Conservation (phyloP, 306 rosid genomes). For the Coriaria nepalensis region DNA sequence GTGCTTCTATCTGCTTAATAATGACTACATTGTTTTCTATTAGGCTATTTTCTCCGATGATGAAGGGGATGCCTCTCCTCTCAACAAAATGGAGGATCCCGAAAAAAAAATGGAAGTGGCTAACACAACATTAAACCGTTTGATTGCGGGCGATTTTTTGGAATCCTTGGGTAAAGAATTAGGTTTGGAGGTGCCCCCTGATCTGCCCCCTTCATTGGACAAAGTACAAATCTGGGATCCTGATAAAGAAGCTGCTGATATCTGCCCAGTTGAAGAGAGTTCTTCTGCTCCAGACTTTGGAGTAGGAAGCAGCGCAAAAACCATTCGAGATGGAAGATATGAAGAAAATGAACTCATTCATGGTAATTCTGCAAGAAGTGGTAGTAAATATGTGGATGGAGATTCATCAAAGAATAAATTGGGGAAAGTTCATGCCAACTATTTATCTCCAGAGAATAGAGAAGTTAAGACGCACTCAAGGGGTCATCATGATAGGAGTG, state of each 20-base stretch:
- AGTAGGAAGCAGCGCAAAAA: constrained; percentile 18
- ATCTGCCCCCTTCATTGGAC: constrained; percentile 31
- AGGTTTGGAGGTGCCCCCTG: constrained; percentile 90
- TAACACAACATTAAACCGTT: constrained; percentile 64
- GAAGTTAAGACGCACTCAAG: constrained; percentile 25
- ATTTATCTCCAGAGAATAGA: constrained; percentile 20
- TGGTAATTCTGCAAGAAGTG: constrained; percentile 28
- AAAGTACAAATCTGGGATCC: constrained; percentile 27
- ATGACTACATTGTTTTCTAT: not conserved
- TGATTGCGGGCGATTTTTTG: constrained; percentile 92
- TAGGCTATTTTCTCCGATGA: constrained; percentile 97
- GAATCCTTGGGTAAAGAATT: constrained; percentile 95
- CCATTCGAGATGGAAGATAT: constrained; percentile 19
- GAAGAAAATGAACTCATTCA: constrained; percentile 19
- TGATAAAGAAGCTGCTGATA: constrained; percentile 22
- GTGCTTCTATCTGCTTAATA: no score
- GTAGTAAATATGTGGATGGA: constrained; percentile 20
- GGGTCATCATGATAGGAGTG: constrained; percentile 22
- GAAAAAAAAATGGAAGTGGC: constrained; percentile 82
- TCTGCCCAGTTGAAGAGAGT: constrained; percentile 17
- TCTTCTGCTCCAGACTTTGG: constrained; percentile 13
- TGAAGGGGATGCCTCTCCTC: constrained; percentile 42
- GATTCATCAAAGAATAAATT: constrained; percentile 20
- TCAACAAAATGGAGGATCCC: constrained; percentile 41
- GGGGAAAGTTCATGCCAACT: constrained; percentile 18